Evolutionary conservation across 2,329 filamentous ascomycete genomes (phyloP), one percentile per base, ranked within the genome.

Genomic region (Arthrocladium fulminans): DNA sequence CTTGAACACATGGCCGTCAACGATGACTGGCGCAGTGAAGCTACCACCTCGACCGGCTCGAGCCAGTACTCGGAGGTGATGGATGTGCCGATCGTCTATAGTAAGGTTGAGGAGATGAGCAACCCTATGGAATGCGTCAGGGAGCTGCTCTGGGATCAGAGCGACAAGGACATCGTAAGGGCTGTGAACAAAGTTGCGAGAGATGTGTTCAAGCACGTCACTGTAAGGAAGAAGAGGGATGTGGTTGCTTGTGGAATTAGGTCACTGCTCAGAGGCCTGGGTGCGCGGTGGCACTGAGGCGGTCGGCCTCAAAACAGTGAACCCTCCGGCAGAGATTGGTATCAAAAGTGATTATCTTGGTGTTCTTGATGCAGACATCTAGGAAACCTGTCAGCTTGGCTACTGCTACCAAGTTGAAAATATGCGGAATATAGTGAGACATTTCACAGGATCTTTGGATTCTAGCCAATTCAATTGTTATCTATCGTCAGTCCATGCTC

Each of bases 1-100:
- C 69, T 94, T 49, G 79, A 76, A 12, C 52, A 51, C 22, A 64
- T 65, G 32, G 58, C 59, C 20, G 59, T 59, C 12, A 59, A 54
- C 44, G 65, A 69, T 3, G 65, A 67, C 49, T 66, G 62, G 51
- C 65, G 43, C 64, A 65, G 32, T 44, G 51, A 65, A 59, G 17
- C 44, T 20, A 23, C 43, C n/a, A 6, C 43, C 3, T 45, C 43
- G 4, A 25, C 32, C 10, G 4, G 15, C 3, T 37, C 43, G 10
- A 22, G 15, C 20, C 22, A 27, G 13, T 29, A 4, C 32, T 27
- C 32, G 3, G 54, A 68, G 63, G 53, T 63, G 40, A 64, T 66
- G 58, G 61, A 67, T 35, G 64, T 68, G 15, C 65, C 64, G 1
- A 57, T 67, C 40, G 60, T 68, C 37, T 50, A 69, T 6, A 66